Base-by-base conservation (phyloP, 2,329 filamentous ascomycete species). In the Aspergillus tamarii region DNA sequence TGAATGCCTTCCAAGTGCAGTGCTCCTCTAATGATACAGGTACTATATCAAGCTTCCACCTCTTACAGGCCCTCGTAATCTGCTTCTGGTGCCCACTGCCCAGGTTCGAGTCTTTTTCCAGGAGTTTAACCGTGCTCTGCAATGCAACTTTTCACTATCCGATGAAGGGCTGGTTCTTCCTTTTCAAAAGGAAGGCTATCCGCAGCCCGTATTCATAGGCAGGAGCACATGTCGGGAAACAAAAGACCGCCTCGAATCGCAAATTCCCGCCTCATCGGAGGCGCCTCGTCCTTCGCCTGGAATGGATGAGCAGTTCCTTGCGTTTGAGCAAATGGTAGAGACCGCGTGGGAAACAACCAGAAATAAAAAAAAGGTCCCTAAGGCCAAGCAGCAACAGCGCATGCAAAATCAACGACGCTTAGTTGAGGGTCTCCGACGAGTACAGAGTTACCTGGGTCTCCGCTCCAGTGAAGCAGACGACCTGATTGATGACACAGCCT, bases 391-490 rank as follows among this genome's bases (percentile, higher is more conserved):
- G 43, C 78, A 82, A 45, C 82, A 84, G 43, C 82, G 83, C 1
- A 64, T 84, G 4, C 69, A 80, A 26, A 83, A 81, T 46, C 85
- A 88, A 64, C 81, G 84, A 66, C 73, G 78, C 3, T 86, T 85
- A 79, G 81, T 81, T 1, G 80, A 83, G 41, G 84, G 87, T 70
- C 80, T 91, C 66, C 87, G 88, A 68, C 84, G 89, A 53, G 82
- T 86, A 9, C 90, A 94, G 73, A 82, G 86, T 58, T 92, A 91
- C 70, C 84, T 96, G 1, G 92, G 91, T 4, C 80, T 96, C 30
- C 84, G 85, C n/a, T 76, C 82, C 5, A 67, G 72, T 50, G 66
- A 70, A n/a, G 45, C 70, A 34, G 64, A 63, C 28, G 56, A 64
- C 26, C 59, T 64, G 10, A 61, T 64, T n/a, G 55, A 63, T 23